phyloP scores from a whole-genome alignment of 495 filamentous ascomycete genomes.

The Penicillium longicatenatum region DNA sequence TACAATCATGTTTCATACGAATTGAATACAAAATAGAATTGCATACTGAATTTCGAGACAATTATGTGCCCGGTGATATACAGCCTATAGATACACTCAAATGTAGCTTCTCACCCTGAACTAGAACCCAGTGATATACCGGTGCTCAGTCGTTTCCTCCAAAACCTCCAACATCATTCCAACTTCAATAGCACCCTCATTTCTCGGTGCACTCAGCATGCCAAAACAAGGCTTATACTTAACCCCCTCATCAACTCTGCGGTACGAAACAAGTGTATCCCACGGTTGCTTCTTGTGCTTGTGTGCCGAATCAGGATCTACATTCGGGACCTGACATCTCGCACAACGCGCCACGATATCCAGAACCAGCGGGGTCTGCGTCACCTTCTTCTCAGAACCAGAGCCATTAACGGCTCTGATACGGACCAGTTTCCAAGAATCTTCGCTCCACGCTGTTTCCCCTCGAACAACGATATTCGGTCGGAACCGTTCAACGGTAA shows the following conservation, averaged over 20 bases:
- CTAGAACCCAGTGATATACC: conserved; percentile 52
- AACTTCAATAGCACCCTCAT: conserved; percentile 53
- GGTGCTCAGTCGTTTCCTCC: conserved; percentile 58
- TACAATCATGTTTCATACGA: not conserved
- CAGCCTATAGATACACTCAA: not conserved
- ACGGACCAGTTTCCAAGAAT: conserved; percentile 75
- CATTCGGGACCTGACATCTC: conserved; percentile 85
- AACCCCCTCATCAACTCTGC: conserved; percentile 74
- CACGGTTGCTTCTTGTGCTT: conserved; percentile 77
- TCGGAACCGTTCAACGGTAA: conserved; percentile 66
- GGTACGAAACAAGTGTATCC: conserved; percentile 67
- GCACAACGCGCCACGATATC: conserved; percentile 72
- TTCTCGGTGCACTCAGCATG: conserved; percentile 72
- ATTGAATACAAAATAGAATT: conserved; percentile 3
- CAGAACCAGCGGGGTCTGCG: conserved; percentile 29
- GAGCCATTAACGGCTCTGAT: conserved; percentile 36
- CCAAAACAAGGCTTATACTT: conserved; percentile 75
- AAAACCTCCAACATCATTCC: conserved; percentile 57
- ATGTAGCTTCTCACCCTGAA: not conserved
- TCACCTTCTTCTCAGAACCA: not conserved
- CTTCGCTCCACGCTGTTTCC: conserved; percentile 67
- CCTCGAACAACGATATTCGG: conserved; percentile 80
- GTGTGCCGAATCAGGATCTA: conserved; percentile 69
- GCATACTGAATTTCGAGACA: not conserved
- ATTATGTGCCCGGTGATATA: not conserved